A percentile compares a stretch with the other conserved stretches of the same genome.
Conservation (phyloP, 192 early-diverging fungal species). For the Kappamyces sp. region DNA sequence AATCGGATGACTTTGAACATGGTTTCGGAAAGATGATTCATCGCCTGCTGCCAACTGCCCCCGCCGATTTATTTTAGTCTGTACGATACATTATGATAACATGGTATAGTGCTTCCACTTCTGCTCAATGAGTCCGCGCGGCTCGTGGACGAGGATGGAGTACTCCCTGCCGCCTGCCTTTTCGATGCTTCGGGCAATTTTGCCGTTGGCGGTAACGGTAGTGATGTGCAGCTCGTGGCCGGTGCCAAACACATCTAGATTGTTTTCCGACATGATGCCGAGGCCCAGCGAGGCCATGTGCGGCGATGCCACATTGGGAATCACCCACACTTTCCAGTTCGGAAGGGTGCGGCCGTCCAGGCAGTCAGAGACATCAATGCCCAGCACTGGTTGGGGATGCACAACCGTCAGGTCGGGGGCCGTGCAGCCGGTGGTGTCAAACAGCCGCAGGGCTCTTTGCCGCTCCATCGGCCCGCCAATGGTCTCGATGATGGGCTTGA, state of each 20-base stretch:
- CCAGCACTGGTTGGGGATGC: conserved; percentile 4
- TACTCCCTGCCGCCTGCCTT: conserved; percentile 6
- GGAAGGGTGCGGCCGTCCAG: not conserved
- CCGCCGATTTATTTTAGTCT: too few relatives aligned
- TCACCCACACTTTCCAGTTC: too few relatives aligned
- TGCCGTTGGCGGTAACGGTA: conserved; percentile 42
- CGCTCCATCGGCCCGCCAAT: conserved; percentile 36
- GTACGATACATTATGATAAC: too few relatives aligned
- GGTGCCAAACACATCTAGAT: conserved; percentile 36
- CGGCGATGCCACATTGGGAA: not conserved
- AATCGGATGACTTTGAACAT: too few relatives aligned
- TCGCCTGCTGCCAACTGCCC: too few relatives aligned
- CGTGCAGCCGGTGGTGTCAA: conserved; percentile 9
- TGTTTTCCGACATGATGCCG: conserved; percentile 7
- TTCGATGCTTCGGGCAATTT: conserved; percentile 24
- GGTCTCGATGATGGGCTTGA: conserved; percentile 23
- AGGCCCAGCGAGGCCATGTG: not conserved
- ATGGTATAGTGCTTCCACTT: conserved; percentile 11
- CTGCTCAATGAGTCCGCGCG: conserved; percentile 13
- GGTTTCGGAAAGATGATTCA: too few relatives aligned
- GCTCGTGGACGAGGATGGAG: conserved; percentile 8
- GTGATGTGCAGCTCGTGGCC: conserved; percentile 25
- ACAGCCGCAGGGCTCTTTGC: conserved; percentile 21
- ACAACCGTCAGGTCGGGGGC: not conserved
- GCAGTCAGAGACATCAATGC: not conserved